Evolutionary conservation across 2,329 filamentous ascomycete species (phyloP).

Genomic region (Aureobasidium sp.): DNA sequence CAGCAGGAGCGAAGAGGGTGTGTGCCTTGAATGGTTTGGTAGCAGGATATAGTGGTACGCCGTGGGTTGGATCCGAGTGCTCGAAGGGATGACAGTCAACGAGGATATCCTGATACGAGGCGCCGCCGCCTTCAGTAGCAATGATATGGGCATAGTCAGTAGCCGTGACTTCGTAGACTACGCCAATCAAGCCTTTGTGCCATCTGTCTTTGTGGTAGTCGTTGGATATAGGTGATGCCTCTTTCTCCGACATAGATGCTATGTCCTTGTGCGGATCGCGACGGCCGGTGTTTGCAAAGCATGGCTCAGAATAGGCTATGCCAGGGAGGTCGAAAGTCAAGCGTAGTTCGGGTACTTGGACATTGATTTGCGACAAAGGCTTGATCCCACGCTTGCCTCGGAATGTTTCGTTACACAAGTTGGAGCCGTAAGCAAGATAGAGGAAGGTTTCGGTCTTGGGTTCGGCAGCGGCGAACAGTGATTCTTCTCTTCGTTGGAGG

Average conservation of each 20-base stretch:
- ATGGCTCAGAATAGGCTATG: constrained; percentile 79
- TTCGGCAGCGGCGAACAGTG: not conserved
- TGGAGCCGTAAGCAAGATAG: constrained; percentile 73
- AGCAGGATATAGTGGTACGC: constrained; percentile 56
- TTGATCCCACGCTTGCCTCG: constrained; percentile 67
- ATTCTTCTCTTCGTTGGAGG: not conserved
- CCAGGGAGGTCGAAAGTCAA: constrained; percentile 82
- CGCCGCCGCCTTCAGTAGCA: constrained; percentile 79
- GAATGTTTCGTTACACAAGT: constrained; percentile 74
- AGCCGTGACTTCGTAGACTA: constrained; percentile 88
- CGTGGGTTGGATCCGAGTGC: constrained; percentile 37
- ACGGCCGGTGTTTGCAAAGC: constrained; percentile 73
- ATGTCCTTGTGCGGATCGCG: constrained; percentile 37
- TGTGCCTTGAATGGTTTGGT: constrained; percentile 68
- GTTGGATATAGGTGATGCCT: constrained; percentile 14
- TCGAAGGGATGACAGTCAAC: constrained; percentile 69
- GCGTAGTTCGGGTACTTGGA: constrained; percentile 67
- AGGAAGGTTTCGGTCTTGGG: constrained; percentile 20
- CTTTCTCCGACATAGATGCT: constrained; percentile 17
- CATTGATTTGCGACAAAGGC: constrained; percentile 72
- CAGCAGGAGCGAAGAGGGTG: constrained; percentile 65
- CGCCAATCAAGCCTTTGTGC: constrained; percentile 78
- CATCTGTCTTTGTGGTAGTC: constrained; percentile 53
- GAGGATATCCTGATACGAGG: constrained; percentile 74
- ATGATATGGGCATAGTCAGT: constrained; percentile 80